These are phyloP conservation scores for Solanum commersonii DNA, from an alignment of 257 asterid species.

Conservation along the genomic window DNA sequence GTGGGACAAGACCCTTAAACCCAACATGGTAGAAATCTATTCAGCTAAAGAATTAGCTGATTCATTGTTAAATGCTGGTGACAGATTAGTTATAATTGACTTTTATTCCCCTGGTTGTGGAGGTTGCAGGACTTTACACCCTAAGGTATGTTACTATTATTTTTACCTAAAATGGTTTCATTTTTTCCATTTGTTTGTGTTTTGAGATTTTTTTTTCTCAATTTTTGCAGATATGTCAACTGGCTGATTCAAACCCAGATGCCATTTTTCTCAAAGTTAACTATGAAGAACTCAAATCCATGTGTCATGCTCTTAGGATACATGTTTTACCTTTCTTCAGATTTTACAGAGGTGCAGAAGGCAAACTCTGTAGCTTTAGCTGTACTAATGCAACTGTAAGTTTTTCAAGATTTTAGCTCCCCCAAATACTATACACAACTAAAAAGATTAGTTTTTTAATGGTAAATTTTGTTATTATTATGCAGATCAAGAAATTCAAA, in stretches of 20 bases:
- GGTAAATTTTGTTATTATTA: not conserved
- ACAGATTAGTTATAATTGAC: slow-evolving; percentile 66
- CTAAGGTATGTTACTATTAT: slow-evolving; percentile 40
- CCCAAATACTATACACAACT: not conserved
- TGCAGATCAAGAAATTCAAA: slow-evolving; percentile 84
- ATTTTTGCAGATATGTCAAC: slow-evolving; percentile 64
- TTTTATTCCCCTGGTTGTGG: slow-evolving; percentile 97
- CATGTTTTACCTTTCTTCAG: slow-evolving; percentile 90
- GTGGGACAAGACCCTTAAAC: slow-evolving; percentile 78
- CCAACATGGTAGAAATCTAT: slow-evolving; percentile 77
- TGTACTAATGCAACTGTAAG: slow-evolving; percentile 93
- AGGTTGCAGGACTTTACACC: slow-evolving; percentile 86
- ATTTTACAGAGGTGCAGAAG: slow-evolving; percentile 79
- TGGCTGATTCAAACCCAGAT: slow-evolving; percentile 68
- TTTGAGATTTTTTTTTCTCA: not conserved
- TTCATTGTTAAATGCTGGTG: slow-evolving; percentile 61
- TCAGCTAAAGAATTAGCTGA: slow-evolving; percentile 64
- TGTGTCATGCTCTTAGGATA: slow-evolving; percentile 68
- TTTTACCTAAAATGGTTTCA: not conserved
- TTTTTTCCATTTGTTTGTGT: not conserved
- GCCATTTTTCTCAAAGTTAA: slow-evolving; percentile 68
- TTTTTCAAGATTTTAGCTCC: not conserved
- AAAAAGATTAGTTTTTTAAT: not conserved
- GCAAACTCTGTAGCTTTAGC: slow-evolving; percentile 78
- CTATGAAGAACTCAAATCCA: slow-evolving; percentile 60